phyloP scores from a whole-genome alignment of 129 eudicot genomes.

The Kitagawia praeruptora region DNA sequence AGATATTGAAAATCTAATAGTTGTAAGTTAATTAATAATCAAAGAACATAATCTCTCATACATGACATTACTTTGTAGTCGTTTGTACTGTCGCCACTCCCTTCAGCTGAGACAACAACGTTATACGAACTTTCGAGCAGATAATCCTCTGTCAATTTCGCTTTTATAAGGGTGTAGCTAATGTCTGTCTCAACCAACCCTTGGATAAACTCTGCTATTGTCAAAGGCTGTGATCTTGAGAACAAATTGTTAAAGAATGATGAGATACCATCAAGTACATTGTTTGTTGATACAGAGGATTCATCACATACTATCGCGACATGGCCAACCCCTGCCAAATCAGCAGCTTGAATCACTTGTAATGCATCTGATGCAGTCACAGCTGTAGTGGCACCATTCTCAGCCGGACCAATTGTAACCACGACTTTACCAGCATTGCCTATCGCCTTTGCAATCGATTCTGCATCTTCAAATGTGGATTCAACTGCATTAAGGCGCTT shows the following conservation, averaged over 20 bases:
- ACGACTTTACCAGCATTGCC: slow-evolving; percentile 95
- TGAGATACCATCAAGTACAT: slow-evolving; percentile 71
- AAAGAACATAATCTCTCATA: slow-evolving; percentile 41
- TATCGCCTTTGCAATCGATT: slow-evolving; percentile 85
- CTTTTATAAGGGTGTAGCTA: slow-evolving; percentile 75
- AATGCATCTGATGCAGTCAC: slow-evolving; percentile 69
- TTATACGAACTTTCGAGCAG: slow-evolving; percentile 67
- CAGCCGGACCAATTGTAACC: slow-evolving; percentile 68
- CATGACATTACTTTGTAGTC: slow-evolving; percentile 99
- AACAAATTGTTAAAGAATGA: slow-evolving; percentile 71
- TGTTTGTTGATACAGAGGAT: slow-evolving; percentile 43
- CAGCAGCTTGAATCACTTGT: slow-evolving; percentile 76
- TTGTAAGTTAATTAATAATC: background rate
- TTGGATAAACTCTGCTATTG: slow-evolving; percentile 59
- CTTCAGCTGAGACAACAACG: slow-evolving; percentile 77
- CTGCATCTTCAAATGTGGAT: slow-evolving; percentile 73
- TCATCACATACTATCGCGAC: slow-evolving; percentile 65
- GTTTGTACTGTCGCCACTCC: slow-evolving; percentile 33
- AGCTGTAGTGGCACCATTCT: slow-evolving; percentile 59
- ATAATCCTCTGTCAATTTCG: slow-evolving; percentile 62
- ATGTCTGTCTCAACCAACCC: slow-evolving; percentile 60
- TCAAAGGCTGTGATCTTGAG: slow-evolving; percentile 53
- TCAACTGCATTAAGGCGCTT: slow-evolving; percentile 85
- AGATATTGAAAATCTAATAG: background rate
- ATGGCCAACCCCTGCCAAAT: slow-evolving; percentile 76